Percentiles rank a stretch among this genome's conserved stretches.
These are phyloP conservation scores for Stemphylium beticola DNA, from an alignment of 2,329 filamentous ascomycete species.

Conservation along the genomic window DNA sequence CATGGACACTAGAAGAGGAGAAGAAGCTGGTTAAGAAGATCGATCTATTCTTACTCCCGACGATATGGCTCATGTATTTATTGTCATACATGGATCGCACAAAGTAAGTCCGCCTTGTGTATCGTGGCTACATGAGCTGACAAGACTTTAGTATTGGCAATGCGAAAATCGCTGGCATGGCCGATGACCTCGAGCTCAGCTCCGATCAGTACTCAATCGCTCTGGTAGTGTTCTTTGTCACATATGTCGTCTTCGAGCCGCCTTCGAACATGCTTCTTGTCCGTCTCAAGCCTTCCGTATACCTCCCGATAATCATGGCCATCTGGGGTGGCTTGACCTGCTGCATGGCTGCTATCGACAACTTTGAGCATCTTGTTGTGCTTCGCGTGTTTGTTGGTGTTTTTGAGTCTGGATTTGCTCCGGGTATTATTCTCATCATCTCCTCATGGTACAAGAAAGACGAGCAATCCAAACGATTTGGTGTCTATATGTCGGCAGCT, in stretches of 20 bases:
- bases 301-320: conserved; percentile 59
- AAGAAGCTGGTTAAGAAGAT: conserved; percentile 56
- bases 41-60: conserved; percentile 55
- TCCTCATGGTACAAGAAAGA: conserved; percentile 56
- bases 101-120: conserved; percentile 30
- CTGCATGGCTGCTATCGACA: conserved; percentile 58
- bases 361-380: conserved; percentile 57
- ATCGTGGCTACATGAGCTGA: not conserved
- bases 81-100: conserved; percentile 56
- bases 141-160: conserved; percentile 50
- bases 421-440: conserved; percentile 61
- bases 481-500: conserved; percentile 64
- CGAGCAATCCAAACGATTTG: conserved; percentile 64
- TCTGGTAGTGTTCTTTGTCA: conserved; percentile 61
- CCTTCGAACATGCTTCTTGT: conserved; percentile 62
- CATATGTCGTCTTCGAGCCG: conserved; percentile 61
- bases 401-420: conserved; percentile 62
- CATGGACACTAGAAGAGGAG: conserved; percentile 59
- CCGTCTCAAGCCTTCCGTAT: conserved; percentile 58
- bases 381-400: conserved; percentile 63
- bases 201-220: conserved; percentile 59
- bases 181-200: conserved; percentile 53
- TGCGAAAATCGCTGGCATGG: conserved; percentile 60
- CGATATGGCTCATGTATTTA: conserved; percentile 59
- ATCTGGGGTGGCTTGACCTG: conserved; percentile 60